These are phyloP conservation scores for Colletotrichum tanaceti DNA, from an alignment of 2,329 filamentous ascomycete species.

Conservation along the genomic window DNA sequence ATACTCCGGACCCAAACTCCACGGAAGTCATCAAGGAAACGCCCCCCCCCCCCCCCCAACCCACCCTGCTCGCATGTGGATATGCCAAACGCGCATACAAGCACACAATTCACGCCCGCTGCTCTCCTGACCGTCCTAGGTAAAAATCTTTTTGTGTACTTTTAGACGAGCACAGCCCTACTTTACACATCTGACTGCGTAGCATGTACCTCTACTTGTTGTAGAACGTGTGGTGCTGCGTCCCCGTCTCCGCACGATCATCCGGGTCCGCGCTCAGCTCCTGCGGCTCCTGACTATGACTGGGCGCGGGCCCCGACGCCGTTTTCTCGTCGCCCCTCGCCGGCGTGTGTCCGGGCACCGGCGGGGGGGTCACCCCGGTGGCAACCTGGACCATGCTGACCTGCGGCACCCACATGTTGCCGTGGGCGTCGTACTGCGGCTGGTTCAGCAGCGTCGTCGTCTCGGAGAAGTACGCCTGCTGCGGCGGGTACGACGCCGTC, in stretches of 20 bases:
- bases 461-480: conserved; percentile 36
- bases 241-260: background rate
- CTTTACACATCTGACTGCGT: background rate
- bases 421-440: conserved; percentile 49
- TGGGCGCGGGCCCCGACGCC: conserved; percentile 12
- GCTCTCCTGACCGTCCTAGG: background rate
- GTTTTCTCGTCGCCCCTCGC: conserved; percentile 26
- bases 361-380: conserved; percentile 24
- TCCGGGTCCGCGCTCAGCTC: conserved; percentile 33
- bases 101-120: background rate
- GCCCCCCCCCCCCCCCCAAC: too few species aligned
- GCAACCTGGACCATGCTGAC: conserved; percentile 48
- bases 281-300: conserved; percentile 28
- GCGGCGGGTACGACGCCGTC: conserved; percentile 27
- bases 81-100: background rate
- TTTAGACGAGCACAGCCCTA: too few species aligned
- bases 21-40: background rate
- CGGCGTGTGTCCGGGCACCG: conserved; percentile 34
- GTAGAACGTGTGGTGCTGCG: conserved; percentile 37
- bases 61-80: background rate
- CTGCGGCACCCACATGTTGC: conserved; percentile 50
- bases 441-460: conserved; percentile 27
- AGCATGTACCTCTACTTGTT: conserved; percentile 14
- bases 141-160: background rate
- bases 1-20: background rate